These are phyloP conservation scores for Xylaria sp. DNA, from an alignment of 2,329 filamentous ascomycete species.

Conservation along the genomic window DNA sequence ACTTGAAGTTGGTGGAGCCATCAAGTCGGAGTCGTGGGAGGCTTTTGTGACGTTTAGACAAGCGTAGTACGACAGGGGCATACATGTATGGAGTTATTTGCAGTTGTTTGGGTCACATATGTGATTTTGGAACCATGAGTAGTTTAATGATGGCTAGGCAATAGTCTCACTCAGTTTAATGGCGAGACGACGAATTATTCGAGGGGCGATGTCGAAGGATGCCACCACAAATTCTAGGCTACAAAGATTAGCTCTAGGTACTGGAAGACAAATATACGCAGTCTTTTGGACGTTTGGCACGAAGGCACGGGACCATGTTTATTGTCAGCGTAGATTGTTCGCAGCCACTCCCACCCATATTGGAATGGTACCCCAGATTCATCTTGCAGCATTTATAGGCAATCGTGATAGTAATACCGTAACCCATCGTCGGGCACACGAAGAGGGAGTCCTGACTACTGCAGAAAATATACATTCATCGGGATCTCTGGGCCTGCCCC, in stretches of 20 bases:
- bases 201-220: slow-evolving; percentile 4
- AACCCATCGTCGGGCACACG: not conserved
- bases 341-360: not conserved
- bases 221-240: slow-evolving; percentile 8
- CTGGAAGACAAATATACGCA: slow-evolving; percentile 23
- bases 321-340: slow-evolving; percentile 6
- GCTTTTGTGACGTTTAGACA: slow-evolving; percentile 11
- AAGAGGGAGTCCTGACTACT: not conserved
- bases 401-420: slow-evolving; percentile 4
- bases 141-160: slow-evolving; percentile 28
- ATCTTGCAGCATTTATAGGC: not conserved
- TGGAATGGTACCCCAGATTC: slow-evolving; percentile 17
- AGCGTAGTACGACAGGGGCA: slow-evolving; percentile 24
- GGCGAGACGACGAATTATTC: slow-evolving; percentile 21
- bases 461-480: not conserved
- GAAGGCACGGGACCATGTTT: not conserved
- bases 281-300: slow-evolving; percentile 13
- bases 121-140: slow-evolving; percentile 2
- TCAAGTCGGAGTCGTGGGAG: slow-evolving; percentile 11
- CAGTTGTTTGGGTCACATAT: slow-evolving; percentile 14
- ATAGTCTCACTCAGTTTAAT: slow-evolving; percentile 19
- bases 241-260: not conserved
- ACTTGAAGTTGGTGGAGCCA: slow-evolving; percentile 14
- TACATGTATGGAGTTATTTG: slow-evolving; percentile 35
- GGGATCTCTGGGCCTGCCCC: not conserved